These are phyloP conservation scores for Sarcocystis neurona DNA, from an alignment of 169 alveolate species.

Conservation along the genomic window DNA sequence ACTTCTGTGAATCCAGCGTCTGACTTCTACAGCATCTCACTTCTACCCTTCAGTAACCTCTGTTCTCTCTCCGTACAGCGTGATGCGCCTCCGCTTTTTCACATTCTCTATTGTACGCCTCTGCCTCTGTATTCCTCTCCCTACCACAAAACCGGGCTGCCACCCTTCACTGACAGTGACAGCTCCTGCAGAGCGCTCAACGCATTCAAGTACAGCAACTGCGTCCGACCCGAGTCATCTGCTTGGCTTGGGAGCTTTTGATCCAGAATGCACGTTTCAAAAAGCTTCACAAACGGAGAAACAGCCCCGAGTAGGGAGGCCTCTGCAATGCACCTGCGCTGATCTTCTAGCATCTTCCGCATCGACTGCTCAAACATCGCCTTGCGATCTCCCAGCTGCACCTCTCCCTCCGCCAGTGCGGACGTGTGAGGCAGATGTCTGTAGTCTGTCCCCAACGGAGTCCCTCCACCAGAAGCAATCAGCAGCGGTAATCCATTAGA, in stretches of 20 bases:
- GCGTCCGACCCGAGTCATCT: slow-evolving; percentile 20
- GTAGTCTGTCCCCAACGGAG: too few species aligned
- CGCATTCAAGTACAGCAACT: slow-evolving; percentile 7
- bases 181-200: slow-evolving; percentile 7
- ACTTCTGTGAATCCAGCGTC: too few species aligned
- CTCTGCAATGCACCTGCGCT: background rate
- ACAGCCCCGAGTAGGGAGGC: background rate
- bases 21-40: too few species aligned
- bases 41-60: too few species aligned
- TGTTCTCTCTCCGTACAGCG: too few species aligned
- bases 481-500: background rate
- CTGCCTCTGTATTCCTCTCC: too few species aligned
- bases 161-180: background rate
- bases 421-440: background rate
- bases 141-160: background rate
- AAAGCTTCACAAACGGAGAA: slow-evolving; percentile 23
- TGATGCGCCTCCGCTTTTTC: too few species aligned
- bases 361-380: background rate
- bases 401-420: background rate
- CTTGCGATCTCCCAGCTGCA: background rate
- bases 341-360: background rate
- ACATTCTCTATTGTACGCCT: too few species aligned
- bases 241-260: slow-evolving; percentile 21
- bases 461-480: background rate
- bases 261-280: slow-evolving; percentile 24